Evolutionary conservation across 2,329 filamentous ascomycete genomes (phyloP).

Genomic region (Elsinoe fawcettii): DNA sequence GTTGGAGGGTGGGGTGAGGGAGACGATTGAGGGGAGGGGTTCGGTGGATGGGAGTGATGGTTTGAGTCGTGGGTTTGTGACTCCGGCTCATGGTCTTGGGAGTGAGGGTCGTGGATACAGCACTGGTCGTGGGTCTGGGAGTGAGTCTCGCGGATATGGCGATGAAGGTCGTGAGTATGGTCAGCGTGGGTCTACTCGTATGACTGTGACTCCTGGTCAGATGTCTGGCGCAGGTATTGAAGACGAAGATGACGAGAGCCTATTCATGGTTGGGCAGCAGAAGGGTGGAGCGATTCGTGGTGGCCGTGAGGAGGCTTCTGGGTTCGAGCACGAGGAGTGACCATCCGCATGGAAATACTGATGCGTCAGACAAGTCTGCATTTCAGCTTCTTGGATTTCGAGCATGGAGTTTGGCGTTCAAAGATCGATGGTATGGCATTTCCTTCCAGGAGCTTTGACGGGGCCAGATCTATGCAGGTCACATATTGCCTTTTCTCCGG

Average conservation of each 20-base stretch:
- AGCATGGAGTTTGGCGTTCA: neutral
- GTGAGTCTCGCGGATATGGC: neutral
- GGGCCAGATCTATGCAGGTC: neutral
- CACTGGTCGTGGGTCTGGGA: neutral
- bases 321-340: neutral
- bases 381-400: neutral
- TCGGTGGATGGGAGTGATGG: neutral
- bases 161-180: neutral
- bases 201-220: neutral
- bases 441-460: neutral
- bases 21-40: neutral
- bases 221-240: neutral
- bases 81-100: neutral
- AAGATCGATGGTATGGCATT: neutral
- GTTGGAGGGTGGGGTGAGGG: neutral
- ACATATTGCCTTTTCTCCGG: neutral
- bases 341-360: neutral
- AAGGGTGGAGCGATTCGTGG: neutral
- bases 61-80: neutral
- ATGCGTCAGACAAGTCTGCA: neutral
- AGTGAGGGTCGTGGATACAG: neutral
- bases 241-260: neutral
- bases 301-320: neutral
- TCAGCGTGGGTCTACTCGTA: neutral
- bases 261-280: neutral